A percentile compares a stretch with the other conserved stretches of the same genome.
phyloP scores from a whole-genome alignment of 768 basidiomycete species.

The Suillus sp. region DNA sequence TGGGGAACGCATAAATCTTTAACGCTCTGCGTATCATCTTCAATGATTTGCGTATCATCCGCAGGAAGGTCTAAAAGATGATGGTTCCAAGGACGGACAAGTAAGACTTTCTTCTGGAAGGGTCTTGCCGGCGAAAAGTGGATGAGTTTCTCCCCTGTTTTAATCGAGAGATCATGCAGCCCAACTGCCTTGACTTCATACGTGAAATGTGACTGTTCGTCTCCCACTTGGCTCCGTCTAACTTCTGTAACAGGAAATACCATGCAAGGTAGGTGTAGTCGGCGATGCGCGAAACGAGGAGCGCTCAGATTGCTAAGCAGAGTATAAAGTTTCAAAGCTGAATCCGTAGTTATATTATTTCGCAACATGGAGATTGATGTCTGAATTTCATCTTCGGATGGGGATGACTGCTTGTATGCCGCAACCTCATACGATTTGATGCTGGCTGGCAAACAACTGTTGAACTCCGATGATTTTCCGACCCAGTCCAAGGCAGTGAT shows the following conservation, averaged over 20 bases:
- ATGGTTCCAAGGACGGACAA: not conserved
- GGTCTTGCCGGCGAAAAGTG: not conserved
- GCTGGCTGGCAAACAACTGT: not conserved
- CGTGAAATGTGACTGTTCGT: not conserved
- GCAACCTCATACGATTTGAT: not conserved
- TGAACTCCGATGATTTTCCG: not conserved
- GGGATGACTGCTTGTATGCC: not conserved
- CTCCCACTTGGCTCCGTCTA: not conserved
- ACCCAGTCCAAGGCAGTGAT: not conserved
- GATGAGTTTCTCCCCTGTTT: not conserved
- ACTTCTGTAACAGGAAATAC: not conserved
- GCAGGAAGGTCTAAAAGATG: not conserved
- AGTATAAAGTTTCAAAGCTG: not conserved
- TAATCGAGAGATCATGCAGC: not conserved
- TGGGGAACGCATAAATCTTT: not conserved
- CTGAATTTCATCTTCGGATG: not conserved
- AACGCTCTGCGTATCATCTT: not conserved
- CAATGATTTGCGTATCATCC: not conserved
- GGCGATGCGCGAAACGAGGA: not conserved
- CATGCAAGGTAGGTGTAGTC: not conserved
- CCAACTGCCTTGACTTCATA: not conserved
- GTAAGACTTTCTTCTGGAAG: not conserved
- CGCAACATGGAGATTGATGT: not conserved
- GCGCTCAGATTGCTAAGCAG: not conserved
- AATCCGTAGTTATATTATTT: not conserved